Evolutionary conservation across 2,329 filamentous ascomycete species (phyloP).

Genomic region (Hansfordia pulvinata): DNA sequence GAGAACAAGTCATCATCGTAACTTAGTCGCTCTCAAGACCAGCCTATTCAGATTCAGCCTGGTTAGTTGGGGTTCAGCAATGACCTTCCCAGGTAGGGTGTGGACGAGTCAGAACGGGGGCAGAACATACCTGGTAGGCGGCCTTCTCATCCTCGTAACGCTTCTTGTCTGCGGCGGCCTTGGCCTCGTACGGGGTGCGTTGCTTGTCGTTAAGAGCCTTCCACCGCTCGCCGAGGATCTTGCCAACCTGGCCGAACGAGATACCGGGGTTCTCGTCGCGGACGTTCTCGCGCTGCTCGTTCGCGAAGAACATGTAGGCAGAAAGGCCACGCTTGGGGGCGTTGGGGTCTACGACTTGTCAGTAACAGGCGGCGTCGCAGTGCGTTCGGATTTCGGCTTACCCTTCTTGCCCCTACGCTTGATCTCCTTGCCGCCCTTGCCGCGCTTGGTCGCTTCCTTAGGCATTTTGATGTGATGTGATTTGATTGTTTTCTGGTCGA

Average conservation of each 20-base stretch:
- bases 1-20: slow-evolving; percentile 3
- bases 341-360: slow-evolving; percentile 60
- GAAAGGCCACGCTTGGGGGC: slow-evolving; percentile 98
- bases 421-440: slow-evolving; percentile 33
- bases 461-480: slow-evolving; percentile 48
- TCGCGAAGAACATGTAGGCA: slow-evolving; percentile 99
- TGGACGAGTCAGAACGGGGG: slow-evolving; percentile 1
- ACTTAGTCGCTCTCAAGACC: slow-evolving; percentile 31
- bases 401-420: slow-evolving; percentile 48
- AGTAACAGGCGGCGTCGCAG: neutral
- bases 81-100: slow-evolving; percentile 4
- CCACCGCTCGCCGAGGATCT: slow-evolving; percentile 96
- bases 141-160: slow-evolving; percentile 97
- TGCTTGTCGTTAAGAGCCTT: slow-evolving; percentile 93
- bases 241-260: slow-evolving; percentile 95
- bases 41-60: slow-evolving; percentile 31
- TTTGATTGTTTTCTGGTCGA: too few species aligned
- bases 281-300: slow-evolving; percentile 96
- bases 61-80: slow-evolving; percentile 9
- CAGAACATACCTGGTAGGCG: slow-evolving; percentile 77
- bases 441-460: slow-evolving; percentile 43
- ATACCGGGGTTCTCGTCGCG: slow-evolving; percentile 97
- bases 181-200: slow-evolving; percentile 86
- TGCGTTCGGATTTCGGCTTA: slow-evolving; percentile 18
- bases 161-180: slow-evolving; percentile 97